phyloP scores from a whole-genome alignment of 768 basidiomycete species.

The Dacryopinax spathularia region DNA sequence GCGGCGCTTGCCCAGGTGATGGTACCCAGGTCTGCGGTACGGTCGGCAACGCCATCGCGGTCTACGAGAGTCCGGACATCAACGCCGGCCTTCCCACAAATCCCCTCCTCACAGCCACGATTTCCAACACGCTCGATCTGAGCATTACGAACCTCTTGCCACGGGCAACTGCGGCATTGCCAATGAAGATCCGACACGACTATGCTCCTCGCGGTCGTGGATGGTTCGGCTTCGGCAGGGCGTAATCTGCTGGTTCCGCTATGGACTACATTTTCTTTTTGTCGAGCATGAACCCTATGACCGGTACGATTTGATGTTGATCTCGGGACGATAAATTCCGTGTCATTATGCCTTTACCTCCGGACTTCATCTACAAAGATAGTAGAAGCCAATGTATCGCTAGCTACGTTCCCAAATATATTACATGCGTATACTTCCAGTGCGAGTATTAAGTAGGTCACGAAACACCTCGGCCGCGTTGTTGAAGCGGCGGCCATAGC shows the following conservation, averaged over 20 bases:
- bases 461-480: no score
- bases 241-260: background rate
- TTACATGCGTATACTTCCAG: no score
- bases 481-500: no score
- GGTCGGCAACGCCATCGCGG: background rate
- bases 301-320: background rate
- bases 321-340: background rate
- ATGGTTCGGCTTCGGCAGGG: background rate
- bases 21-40: background rate
- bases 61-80: background rate
- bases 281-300: background rate
- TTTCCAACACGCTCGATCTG: background rate
- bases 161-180: background rate
- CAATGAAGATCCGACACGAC: background rate
- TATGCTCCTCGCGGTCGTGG: background rate
- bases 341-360: background rate
- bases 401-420: background rate
- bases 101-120: background rate
- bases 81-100: background rate
- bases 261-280: background rate
- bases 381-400: slow-evolving; percentile 1
- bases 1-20: background rate
- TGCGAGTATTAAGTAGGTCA: no score
- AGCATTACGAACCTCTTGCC: background rate
- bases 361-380: background rate